These are phyloP conservation scores for Nannizzia gypsea DNA, from an alignment of 2,329 filamentous ascomycete species.

Conservation along the genomic window DNA sequence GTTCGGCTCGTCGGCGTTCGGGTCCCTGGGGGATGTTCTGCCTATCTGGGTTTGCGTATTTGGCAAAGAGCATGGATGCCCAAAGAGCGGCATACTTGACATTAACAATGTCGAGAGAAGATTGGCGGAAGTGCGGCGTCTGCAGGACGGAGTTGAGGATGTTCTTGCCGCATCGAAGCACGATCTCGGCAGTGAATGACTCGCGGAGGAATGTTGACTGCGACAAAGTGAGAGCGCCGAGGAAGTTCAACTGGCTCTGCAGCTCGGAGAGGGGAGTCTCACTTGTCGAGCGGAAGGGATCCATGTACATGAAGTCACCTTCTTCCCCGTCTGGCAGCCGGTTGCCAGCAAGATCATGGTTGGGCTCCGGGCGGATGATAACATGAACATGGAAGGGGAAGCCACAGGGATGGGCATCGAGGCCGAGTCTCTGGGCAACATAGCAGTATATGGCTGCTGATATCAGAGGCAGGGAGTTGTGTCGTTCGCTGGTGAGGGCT, in stretches of 20 bases:
- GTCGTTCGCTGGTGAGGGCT: constrained; percentile 57
- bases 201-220: constrained; percentile 48
- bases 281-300: constrained; percentile 60
- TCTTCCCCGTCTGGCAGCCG: constrained; percentile 14
- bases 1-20: constrained; percentile 26
- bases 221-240: constrained; percentile 33
- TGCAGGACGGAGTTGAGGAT: constrained; percentile 61
- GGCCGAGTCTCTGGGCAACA: constrained; percentile 59
- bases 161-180: constrained; percentile 66
- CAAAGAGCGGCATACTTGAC: constrained; percentile 64
- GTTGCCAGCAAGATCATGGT: constrained; percentile 49
- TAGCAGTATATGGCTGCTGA: constrained; percentile 78
- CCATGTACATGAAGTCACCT: constrained; percentile 60
- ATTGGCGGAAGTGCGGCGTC: constrained; percentile 27
- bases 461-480: constrained; percentile 75
- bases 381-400: constrained; percentile 79
- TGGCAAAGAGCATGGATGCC: constrained; percentile 49
- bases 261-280: constrained; percentile 55
- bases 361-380: constrained; percentile 53
- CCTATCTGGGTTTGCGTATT: constrained; percentile 19
- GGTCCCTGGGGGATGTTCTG: background rate
- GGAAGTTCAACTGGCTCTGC: constrained; percentile 45
- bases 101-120: constrained; percentile 43
- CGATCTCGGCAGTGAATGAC: constrained; percentile 54
- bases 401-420: constrained; percentile 67